These are phyloP conservation scores for Pythium aquatile DNA, from an alignment of 352 stramenopile genomes.

Conservation along the genomic window DNA sequence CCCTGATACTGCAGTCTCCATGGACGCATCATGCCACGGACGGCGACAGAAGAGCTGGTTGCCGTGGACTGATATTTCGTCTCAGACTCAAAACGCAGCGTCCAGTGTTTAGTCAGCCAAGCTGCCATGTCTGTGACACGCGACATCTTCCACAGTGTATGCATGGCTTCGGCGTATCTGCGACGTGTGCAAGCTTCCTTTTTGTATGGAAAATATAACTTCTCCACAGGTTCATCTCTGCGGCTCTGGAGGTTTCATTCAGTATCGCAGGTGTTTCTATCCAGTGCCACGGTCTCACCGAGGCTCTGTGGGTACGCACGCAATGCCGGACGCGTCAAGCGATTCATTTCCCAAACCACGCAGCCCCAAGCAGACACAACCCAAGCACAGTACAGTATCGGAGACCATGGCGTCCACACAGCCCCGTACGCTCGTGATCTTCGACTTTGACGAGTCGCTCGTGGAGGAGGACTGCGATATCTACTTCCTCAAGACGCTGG, in stretches of 20 bases:
- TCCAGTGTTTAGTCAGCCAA: background rate
- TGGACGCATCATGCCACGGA: conserved; percentile 42
- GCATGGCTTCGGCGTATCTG: background rate
- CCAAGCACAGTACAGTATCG: background rate
- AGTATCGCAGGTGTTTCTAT: background rate
- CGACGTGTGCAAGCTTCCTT: background rate
- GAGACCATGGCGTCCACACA: background rate
- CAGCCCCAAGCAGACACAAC: background rate
- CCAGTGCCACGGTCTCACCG: background rate
- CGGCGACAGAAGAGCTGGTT: conserved; percentile 28
- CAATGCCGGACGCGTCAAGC: background rate
- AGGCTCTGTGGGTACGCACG: background rate
- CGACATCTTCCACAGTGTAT: background rate
- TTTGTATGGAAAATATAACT: background rate
- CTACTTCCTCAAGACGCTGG: conserved; percentile 28
- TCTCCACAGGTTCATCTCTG: background rate
- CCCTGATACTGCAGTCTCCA: conserved; percentile 22
- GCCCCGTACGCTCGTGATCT: conserved; percentile 31
- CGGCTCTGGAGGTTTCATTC: background rate
- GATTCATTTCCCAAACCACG: background rate
- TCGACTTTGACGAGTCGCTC: conserved; percentile 36
- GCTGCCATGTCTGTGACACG: background rate
- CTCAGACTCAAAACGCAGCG: background rate
- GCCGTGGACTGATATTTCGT: background rate
- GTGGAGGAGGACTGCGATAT: conserved; percentile 36